These are phyloP conservation scores for Prunus armeniaca DNA, from an alignment of 306 rosid genomes.

Conservation along the genomic window DNA sequence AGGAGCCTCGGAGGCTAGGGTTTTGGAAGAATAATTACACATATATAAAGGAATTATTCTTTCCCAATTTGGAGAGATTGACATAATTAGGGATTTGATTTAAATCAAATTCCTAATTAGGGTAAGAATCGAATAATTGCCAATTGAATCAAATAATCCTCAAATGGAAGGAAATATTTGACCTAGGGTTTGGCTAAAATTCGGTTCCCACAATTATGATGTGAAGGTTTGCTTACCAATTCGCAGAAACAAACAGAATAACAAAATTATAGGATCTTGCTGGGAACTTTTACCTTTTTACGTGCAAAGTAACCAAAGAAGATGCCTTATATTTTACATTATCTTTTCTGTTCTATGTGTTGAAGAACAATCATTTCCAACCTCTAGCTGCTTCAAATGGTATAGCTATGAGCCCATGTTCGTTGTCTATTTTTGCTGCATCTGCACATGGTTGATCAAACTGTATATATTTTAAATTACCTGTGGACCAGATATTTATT, in stretches of 20 bases:
- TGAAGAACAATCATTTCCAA: background rate
- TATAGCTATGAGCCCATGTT: background rate
- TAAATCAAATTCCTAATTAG: too few species aligned
- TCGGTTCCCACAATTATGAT: background rate
- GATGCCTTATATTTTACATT: background rate
- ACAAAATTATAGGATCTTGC: background rate
- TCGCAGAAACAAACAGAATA: conserved; percentile 9
- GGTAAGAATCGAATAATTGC: too few species aligned
- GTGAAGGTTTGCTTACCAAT: background rate
- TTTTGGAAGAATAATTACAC: too few species aligned
- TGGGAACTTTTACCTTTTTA: background rate
- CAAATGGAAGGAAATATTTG: too few species aligned
- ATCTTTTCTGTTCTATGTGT: background rate
- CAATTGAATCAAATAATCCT: too few species aligned
- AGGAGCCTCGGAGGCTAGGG: too few species aligned
- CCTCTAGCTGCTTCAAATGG: background rate
- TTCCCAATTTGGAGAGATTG: too few species aligned
- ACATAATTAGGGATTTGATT: too few species aligned
- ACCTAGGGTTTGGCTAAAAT: too few species aligned
- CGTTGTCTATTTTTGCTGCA: background rate
- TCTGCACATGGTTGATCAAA: background rate
- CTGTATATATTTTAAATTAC: too few species aligned
- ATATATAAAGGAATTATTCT: too few species aligned
- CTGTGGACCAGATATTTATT: background rate
- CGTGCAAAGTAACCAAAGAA: background rate